phyloP scores from a whole-genome alignment of 2,329 filamentous ascomycete species.

The Phialophora chinensis region DNA sequence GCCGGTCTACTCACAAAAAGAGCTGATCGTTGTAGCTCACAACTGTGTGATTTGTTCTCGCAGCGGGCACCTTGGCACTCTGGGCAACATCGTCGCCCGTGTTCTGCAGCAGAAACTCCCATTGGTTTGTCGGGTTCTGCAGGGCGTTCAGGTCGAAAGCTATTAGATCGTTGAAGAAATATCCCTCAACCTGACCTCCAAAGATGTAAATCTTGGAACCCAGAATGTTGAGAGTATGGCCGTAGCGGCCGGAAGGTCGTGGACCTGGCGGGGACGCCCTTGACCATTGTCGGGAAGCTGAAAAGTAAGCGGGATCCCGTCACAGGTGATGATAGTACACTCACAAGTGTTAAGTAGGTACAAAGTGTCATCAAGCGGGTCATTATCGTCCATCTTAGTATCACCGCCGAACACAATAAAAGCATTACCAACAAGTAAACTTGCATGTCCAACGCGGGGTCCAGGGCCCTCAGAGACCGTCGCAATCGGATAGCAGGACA shows the following conservation, averaged over 20 bases:
- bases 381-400: slow-evolving; percentile 92
- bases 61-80: slow-evolving; percentile 75
- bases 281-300: slow-evolving; percentile 98
- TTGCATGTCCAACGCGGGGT: slow-evolving; percentile 90
- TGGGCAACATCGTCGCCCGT: slow-evolving; percentile 65
- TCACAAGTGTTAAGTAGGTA: slow-evolving; percentile 97
- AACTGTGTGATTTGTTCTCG: slow-evolving; percentile 92
- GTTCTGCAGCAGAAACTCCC: slow-evolving; percentile 88
- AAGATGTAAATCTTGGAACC: slow-evolving; percentile 98
- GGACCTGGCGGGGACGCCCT: slow-evolving; percentile 85
- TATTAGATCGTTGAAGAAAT: slow-evolving; percentile 96
- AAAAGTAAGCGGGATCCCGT: slow-evolving; percentile 42
- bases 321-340: slow-evolving; percentile 47
- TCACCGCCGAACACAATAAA: slow-evolving; percentile 99
- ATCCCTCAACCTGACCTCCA: slow-evolving; percentile 94
- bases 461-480: slow-evolving; percentile 94
- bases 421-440: slow-evolving; percentile 93
- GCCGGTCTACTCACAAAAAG: slow-evolving; percentile 72
- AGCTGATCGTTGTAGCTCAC: slow-evolving; percentile 92
- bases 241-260: slow-evolving; percentile 87
- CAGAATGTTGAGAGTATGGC: slow-evolving; percentile 93
- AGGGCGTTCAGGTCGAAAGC: slow-evolving; percentile 95
- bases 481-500: slow-evolving; percentile 88
- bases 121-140: slow-evolving; percentile 87
- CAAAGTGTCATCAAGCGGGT: slow-evolving; percentile 90